Evolutionary conservation across 2,329 filamentous ascomycete genomes (phyloP), one percentile per base, ranked within the genome.

Genomic region (Pyrenophora seminiperda): DNA sequence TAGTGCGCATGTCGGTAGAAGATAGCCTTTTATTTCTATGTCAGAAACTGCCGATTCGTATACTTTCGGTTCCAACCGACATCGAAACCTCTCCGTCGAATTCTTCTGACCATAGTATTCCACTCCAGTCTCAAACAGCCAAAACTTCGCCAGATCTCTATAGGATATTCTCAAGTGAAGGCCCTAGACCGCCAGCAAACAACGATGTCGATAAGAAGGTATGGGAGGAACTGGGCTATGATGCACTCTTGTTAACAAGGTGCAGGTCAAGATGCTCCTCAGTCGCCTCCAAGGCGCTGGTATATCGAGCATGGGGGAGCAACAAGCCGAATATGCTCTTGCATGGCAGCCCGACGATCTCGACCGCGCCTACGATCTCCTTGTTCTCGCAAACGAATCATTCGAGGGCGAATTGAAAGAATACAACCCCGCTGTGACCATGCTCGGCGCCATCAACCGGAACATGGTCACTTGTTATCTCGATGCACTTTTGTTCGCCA

Each of bases 391-490:
- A 57, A 86, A 93, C 65, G 86, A 92, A 61, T 90, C 93, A 0
- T 86, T 90, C 31, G 84, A 90, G 22, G 92, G 93, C 13, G 83
- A 90, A 32, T 82, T 97, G 58, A 80, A 85, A 55, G 83, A 85
- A 13, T 96, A 90, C 75, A 81, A 90, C 47, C 84, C 90, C 7
- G 80, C 81, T 44, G 80, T 88, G 6, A 82, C 82, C 48, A 85
- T 97, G 77, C 76, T 90, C 4, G 94, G 94, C 5, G 93, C 94
- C 10, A 88, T 90, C 62, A 99, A 99, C 67, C 82, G 91, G 39
- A 82, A 87, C 36, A 84, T 83, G 39, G 91, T 96, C 29, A 97
- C 93, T n/a, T 99, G 94, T 76, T 97, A 95, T 70, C 79, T 97
- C 13, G 94, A 97, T 71, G 83, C 93, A 0, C 77, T 97, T 17